Base-by-base conservation (phyloP, 257 asterid species). In the Plantago ovata region DNA sequence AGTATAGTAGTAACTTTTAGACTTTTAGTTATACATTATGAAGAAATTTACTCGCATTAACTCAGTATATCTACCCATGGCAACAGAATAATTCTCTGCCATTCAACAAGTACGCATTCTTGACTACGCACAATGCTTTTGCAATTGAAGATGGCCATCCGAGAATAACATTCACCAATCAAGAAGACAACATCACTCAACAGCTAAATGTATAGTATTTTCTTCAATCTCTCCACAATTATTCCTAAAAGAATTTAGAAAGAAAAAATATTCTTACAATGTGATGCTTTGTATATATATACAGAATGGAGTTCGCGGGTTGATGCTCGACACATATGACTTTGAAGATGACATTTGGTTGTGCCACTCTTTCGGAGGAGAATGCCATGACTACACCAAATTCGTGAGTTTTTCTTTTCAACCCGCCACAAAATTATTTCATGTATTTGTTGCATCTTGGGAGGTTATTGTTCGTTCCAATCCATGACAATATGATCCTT, bases 321-420 rank as follows among this genome's bases (percentile, higher is more conserved):
- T 90, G 36, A 90, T 86, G 97, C 89, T 90, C 6, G 97, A 90
- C 56, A 80, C 85, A 1, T 90, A 90, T 43, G 94, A 86, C 72
- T 90, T 77, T 21, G 57, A 84, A 40, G 95, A 77, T 16, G 91
- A 69, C 66, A 65, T 90, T 14, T 90, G 97, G 96, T 8, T 90
- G 63, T 90, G 97, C 76, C 97, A 90, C 74, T 90, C 97, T 7
- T 90, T 74, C 18, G 81, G 84, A 15, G 95, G 96, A 70, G 1
- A 82, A 40, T 90, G 97, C 69, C 70, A 84, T 42, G 95, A 90
- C 65, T 74, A 59, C 58, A 90, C 96, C 1, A 83, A 85, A 65
- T 90, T 86, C 62, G 97, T 90, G 70, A 62, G 81, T 60, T 20
- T 7, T 10, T 6, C 20, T 40, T 53, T n/a, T 32, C 13, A 32